These are phyloP conservation scores for Solanum lycopersicoides DNA, from an alignment of 257 asterid genomes.

Conservation along the genomic window DNA sequence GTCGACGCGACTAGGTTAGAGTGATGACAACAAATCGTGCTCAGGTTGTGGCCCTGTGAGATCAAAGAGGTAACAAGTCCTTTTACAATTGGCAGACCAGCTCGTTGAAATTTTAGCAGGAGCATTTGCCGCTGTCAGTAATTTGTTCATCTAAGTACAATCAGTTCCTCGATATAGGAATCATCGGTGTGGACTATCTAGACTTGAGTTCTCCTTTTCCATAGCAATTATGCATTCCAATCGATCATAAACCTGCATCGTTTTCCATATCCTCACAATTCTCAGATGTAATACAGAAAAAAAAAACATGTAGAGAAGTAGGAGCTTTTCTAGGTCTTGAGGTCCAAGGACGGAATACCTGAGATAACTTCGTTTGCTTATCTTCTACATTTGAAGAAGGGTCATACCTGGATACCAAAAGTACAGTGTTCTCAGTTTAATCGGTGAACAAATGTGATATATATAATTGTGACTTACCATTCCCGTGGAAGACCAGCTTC, in stretches of 20 bases:
- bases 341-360: conserved; percentile 30
- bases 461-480: conserved; percentile 33
- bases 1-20: background rate
- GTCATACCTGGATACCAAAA: conserved; percentile 61
- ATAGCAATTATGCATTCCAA: conserved; percentile 63
- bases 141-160: background rate
- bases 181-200: conserved; percentile 22
- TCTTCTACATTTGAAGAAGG: conserved; percentile 26
- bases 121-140: background rate
- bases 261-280: background rate
- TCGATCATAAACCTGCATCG: conserved; percentile 55
- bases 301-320: background rate
- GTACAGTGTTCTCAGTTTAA: background rate
- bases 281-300: background rate
- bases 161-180: background rate
- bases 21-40: background rate
- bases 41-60: background rate
- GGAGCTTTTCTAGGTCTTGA: background rate
- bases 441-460: background rate
- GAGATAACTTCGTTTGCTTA: conserved; percentile 28
- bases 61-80: background rate
- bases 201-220: conserved; percentile 70
- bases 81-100: background rate
- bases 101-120: background rate
- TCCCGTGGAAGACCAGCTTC: conserved; percentile 84